Evolutionary conservation across 2,329 filamentous ascomycete genomes (phyloP), one percentile per base, ranked within the genome.

Genomic region (Diaporthe citrichinensis): DNA sequence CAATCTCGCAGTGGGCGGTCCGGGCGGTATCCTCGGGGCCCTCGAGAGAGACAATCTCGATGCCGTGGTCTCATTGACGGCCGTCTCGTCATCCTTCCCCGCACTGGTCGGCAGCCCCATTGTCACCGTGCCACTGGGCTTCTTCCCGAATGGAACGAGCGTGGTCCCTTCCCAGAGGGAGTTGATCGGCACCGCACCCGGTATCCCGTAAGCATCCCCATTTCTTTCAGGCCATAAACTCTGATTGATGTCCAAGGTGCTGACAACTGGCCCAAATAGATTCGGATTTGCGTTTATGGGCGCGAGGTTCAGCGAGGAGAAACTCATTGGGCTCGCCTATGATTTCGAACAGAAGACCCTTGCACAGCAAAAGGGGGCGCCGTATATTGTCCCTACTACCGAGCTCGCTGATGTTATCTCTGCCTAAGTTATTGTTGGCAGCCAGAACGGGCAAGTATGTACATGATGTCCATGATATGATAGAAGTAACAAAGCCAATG

Each of bases 241-340:
- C 20, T 28, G 28, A 20, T n/a, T 36, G 17, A 20, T 17, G 6
- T 23, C 4, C 34, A 51, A 14, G 12, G 46, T 12, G 23, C 65
- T 69, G 34, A 69, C 49, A 55, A 14, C 12, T 2, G 4, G 14
- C 9, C 1, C 10, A 4, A 23, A 39, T 15, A 69, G 65, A 4
- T 92, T 93, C 79, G 92, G 92, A 0, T 81, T 94, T 31, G 86
- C 86, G 17, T 94, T 94, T 79, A 83, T 93, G 68, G 92, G 92
- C 0, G 81, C 81, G 2, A 86, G 86, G 61, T 94, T 90, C 84
- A 88, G 86, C 49, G 92, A 94, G 81, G 89, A 88, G 76, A 86
- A 83, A 23, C 80, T 94, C 76, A 90, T 94, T 74, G 90, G 90
- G 1, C 87, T 91, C 80, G 92, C 92, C 10, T 94, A 92, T 85